phyloP scores from a whole-genome alignment of 805 yeast genomes.

The Jamesozyma gamospora region DNA sequence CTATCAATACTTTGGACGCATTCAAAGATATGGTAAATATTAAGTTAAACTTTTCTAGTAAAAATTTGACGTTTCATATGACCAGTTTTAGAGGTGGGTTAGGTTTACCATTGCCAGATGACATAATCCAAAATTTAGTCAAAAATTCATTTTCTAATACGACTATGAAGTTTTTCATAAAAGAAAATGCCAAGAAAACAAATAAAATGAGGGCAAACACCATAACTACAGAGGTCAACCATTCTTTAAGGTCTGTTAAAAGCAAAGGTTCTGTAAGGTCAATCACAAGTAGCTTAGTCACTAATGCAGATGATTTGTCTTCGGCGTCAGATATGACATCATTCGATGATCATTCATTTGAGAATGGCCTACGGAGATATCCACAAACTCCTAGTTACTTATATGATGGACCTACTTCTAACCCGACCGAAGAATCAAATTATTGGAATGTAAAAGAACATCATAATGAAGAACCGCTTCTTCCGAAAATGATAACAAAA shows the following conservation, averaged over 20 bases:
- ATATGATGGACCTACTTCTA: conserved; percentile 15
- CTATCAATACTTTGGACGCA: conserved; percentile 23
- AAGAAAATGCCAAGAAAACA: conserved; percentile 15
- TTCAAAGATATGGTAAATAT: conserved; percentile 35
- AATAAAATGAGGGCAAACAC: conserved; percentile 14
- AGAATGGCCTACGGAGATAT: conserved; percentile 16
- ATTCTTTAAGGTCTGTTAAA: conserved; percentile 13
- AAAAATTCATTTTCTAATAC: conserved; percentile 27
- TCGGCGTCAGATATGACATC: conserved; percentile 26
- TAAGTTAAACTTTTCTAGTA: conserved; percentile 24
- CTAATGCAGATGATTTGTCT: conserved; percentile 23
- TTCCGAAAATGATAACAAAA: conserved; percentile 8
- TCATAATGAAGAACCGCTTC: conserved; percentile 7
- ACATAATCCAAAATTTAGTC: conserved; percentile 32
- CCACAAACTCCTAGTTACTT: conserved; percentile 29
- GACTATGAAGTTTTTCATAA: conserved; percentile 23
- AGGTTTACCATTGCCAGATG: conserved; percentile 49
- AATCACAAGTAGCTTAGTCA: conserved; percentile 16
- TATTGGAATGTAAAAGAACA: conserved; percentile 25
- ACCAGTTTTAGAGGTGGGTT: conserved; percentile 58
- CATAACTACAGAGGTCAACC: conserved; percentile 9
- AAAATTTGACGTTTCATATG: conserved; percentile 38
- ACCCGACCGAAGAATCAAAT: conserved; percentile 15
- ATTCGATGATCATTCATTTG: conserved; percentile 21
- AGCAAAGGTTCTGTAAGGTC: conserved; percentile 25